A percentile compares a stretch with the other conserved stretches of the same genome.
Evolutionary conservation across 2,329 filamentous ascomycete genomes (phyloP).

Genomic region (Purpureocillium lavendulum): DNA sequence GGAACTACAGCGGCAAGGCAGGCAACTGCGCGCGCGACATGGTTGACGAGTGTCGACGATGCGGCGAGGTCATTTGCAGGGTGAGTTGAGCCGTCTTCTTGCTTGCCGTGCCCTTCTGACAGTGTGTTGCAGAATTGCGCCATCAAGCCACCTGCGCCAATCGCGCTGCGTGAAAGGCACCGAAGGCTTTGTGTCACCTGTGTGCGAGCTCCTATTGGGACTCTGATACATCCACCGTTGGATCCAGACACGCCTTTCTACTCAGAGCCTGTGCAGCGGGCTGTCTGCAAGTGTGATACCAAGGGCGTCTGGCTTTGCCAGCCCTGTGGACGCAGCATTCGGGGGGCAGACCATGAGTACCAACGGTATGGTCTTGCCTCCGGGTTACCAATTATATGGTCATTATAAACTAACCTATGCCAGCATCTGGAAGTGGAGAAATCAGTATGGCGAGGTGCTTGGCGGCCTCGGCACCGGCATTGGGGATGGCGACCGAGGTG

Average conservation of each 20-base stretch:
- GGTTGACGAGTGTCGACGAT: slow-evolving; percentile 75
- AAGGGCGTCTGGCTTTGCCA: slow-evolving; percentile 76
- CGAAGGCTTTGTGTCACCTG: slow-evolving; percentile 75
- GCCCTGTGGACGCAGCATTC: slow-evolving; percentile 68
- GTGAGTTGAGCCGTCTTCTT: slow-evolving; percentile 38
- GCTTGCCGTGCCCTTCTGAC: slow-evolving; percentile 5
- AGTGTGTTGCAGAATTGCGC: slow-evolving; percentile 66
- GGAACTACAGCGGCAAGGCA: slow-evolving; percentile 55
- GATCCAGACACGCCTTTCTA: slow-evolving; percentile 37
- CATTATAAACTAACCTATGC: neutral
- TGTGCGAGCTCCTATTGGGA: slow-evolving; percentile 58
- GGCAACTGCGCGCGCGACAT: slow-evolving; percentile 79
- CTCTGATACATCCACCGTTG: slow-evolving; percentile 37
- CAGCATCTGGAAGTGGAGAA: slow-evolving; percentile 83
- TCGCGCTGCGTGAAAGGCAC: slow-evolving; percentile 63
- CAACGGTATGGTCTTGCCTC: slow-evolving; percentile 34
- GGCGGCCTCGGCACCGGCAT: slow-evolving; percentile 78
- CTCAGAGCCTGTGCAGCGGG: slow-evolving; percentile 47
- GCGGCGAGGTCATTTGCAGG: slow-evolving; percentile 70
- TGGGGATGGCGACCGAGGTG: slow-evolving; percentile 79
- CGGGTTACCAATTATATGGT: neutral
- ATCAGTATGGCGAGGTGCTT: slow-evolving; percentile 72
- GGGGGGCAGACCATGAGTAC: slow-evolving; percentile 50
- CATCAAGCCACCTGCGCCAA: slow-evolving; percentile 67
- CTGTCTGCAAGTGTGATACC: slow-evolving; percentile 42